phyloP scores from a whole-genome alignment of 495 filamentous ascomycete species.

The Lasiosphaeris hirsuta region DNA sequence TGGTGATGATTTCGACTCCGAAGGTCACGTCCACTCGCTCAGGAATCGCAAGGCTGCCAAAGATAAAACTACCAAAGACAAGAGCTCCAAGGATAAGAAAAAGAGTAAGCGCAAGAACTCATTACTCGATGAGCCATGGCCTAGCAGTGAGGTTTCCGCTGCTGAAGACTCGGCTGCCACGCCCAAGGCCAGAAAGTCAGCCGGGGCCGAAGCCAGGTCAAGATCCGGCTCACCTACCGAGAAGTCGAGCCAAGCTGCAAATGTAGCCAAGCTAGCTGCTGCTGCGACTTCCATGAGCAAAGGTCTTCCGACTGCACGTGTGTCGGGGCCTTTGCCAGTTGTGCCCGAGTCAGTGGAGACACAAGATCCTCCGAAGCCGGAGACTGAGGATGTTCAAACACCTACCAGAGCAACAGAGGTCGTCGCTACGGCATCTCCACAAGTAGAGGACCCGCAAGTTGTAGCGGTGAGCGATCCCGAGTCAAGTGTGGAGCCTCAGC shows the following conservation, averaged over 20 bases:
- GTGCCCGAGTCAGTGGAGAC: not conserved
- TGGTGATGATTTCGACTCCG: conserved; percentile 4
- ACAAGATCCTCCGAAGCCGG: not conserved
- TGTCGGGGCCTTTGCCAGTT: not conserved
- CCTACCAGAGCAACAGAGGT: not conserved
- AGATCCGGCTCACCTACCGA: not conserved
- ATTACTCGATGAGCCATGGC: conserved; percentile 18
- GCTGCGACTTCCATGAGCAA: no score
- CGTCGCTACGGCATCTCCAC: no score
- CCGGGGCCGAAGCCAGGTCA: conserved; percentile 3
- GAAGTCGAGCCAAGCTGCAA: not conserved
- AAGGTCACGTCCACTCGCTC: conserved; percentile 17
- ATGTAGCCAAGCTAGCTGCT: no score
- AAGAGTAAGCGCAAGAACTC: conserved; percentile 16
- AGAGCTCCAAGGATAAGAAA: conserved; percentile 26
- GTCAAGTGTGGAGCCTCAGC: not conserved
- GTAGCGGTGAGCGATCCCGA: not conserved
- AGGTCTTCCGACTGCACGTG: no score
- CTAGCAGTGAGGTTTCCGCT: conserved; percentile 15
- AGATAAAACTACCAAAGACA: conserved; percentile 22
- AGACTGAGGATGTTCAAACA: not conserved
- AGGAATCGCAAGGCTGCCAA: conserved; percentile 25
- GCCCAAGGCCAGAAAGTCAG: not conserved
- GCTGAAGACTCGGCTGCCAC: conserved; percentile 9
- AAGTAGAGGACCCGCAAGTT: no score